phyloP scores from a whole-genome alignment of 306 rosid genomes.

The Lathyrus oleraceus region DNA sequence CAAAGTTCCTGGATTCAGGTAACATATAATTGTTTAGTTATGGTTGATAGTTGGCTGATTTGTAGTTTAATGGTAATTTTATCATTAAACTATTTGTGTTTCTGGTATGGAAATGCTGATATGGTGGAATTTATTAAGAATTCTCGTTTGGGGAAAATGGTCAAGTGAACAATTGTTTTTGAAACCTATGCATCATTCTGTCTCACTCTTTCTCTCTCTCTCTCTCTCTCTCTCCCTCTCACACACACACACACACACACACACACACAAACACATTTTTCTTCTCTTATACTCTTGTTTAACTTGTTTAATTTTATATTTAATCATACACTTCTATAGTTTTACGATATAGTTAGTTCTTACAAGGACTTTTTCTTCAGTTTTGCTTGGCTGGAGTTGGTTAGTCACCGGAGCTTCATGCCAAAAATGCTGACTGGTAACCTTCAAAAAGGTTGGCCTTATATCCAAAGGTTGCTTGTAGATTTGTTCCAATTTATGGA shows the following conservation, averaged over 20 bases:
- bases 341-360: not conserved
- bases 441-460: constrained; percentile 92
- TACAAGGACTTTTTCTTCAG: constrained; percentile 51
- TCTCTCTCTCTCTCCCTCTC: too few species aligned
- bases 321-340: not conserved
- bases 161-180: not conserved
- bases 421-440: constrained; percentile 93
- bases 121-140: constrained; percentile 10
- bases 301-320: not conserved
- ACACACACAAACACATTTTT: too few species aligned
- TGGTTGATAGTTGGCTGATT: constrained; percentile 12
- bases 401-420: constrained; percentile 93
- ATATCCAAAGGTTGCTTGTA: constrained; percentile 83
- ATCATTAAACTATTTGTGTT: constrained; percentile 6
- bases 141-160: constrained; percentile 14
- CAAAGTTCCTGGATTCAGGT: constrained; percentile 96
- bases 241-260: too few species aligned
- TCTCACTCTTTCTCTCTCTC: too few species aligned
- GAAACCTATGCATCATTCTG: not conserved
- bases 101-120: constrained; percentile 15
- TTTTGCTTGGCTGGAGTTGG: constrained; percentile 98
- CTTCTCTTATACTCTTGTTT: not conserved
- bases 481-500: constrained; percentile 95
- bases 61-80: constrained; percentile 6
- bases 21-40: constrained; percentile 8